Conservation (phyloP, 345 rosid genomes). For the Syzygium aqueum region DNA sequence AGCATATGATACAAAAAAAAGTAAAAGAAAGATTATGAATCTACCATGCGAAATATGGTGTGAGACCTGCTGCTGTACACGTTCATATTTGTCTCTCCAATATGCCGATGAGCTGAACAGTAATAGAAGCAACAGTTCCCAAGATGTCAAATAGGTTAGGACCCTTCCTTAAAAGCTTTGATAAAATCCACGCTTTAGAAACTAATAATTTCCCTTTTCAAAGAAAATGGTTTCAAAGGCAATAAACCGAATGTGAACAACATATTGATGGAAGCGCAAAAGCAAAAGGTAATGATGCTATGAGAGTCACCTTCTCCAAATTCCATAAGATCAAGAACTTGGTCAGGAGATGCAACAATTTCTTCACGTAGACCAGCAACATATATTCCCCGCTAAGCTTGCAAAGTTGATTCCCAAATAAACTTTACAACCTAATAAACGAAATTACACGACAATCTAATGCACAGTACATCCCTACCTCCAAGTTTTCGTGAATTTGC, state of each 20-base stretch:
- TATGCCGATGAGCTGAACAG: conserved; percentile 84
- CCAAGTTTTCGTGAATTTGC: conserved; percentile 86
- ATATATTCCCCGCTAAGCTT: conserved; percentile 66
- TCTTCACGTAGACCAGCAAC: conserved; percentile 97
- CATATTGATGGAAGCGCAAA: not conserved
- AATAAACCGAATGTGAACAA: not conserved
- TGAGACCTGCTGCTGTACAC: conserved; percentile 88
- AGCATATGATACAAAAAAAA: not conserved
- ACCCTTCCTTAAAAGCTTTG: not conserved
- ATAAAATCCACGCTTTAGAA: not conserved
- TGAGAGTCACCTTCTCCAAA: conserved; percentile 67
- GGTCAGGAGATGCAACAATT: conserved; percentile 85
- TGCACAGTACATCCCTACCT: conserved; percentile 28
- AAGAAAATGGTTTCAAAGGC: not conserved
- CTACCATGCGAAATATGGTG: conserved; percentile 97
- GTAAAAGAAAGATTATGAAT: not conserved
- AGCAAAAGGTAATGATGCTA: not conserved
- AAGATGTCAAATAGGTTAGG: not conserved
- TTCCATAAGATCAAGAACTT: conserved; percentile 85
- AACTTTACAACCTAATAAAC: not conserved
- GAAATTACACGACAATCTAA: not conserved
- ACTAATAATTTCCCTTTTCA: not conserved
- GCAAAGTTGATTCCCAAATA: not conserved
- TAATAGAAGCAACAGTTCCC: not conserved
- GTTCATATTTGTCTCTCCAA: conserved; percentile 97